phyloP scores from a whole-genome alignment of 345 rosid species.

The Cardamine occulta region DNA sequence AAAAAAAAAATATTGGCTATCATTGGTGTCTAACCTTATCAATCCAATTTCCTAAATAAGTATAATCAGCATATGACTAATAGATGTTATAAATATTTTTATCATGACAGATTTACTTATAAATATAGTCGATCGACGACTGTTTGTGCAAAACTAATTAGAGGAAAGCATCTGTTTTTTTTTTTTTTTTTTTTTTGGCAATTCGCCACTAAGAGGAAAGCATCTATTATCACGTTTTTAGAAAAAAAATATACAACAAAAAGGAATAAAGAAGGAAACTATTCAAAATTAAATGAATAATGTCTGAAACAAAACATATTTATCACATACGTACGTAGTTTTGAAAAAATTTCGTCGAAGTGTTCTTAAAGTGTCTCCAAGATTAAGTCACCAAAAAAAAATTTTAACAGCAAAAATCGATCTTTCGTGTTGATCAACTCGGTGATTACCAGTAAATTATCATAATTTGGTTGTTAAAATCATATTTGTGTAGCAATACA shows the following conservation, averaged over 20 bases:
- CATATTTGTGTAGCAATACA: background rate
- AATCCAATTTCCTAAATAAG: background rate
- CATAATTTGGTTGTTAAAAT: background rate
- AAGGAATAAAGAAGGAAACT: background rate
- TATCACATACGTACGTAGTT: background rate
- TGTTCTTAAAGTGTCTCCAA: background rate
- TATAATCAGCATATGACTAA: constrained; percentile 5
- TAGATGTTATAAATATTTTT: background rate
- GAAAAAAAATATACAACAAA: background rate
- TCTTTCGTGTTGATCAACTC: background rate
- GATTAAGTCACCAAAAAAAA: background rate
- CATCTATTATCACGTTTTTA: background rate
- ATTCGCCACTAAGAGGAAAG: background rate
- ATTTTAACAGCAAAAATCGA: background rate
- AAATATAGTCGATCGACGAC: background rate
- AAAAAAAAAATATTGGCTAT: background rate
- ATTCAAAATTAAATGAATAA: background rate
- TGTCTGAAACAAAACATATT: background rate
- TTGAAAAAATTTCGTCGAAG: background rate
- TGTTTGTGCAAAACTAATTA: constrained; percentile 1
- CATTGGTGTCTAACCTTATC: constrained; percentile 18
- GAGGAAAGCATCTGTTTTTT: background rate
- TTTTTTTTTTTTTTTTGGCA: too few species aligned
- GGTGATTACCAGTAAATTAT: background rate
- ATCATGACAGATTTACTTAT: background rate